Conservation (phyloP, 208 protist species). For the Jaenimonas drosophilae region DNA sequence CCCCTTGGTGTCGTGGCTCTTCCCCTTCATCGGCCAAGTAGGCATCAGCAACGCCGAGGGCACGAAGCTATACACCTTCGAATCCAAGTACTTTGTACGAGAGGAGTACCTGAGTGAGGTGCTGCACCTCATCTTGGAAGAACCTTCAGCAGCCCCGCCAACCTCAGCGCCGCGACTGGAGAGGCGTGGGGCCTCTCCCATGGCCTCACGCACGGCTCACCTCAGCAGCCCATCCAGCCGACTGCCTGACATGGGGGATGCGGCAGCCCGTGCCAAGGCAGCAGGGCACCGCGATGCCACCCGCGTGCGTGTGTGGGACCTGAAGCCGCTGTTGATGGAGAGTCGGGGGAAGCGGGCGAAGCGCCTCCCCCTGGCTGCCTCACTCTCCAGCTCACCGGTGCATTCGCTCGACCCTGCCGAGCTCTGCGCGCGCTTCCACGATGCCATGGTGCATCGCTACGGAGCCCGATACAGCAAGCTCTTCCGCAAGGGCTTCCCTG, state of each 20-base stretch:
- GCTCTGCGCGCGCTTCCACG: too few relatives aligned
- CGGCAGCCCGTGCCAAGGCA: background rate
- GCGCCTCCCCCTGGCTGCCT: slow-evolving; percentile 7
- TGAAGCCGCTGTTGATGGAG: slow-evolving; percentile 56
- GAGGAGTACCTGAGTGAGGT: slow-evolving; percentile 42
- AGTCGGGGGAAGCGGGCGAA: slow-evolving; percentile 14
- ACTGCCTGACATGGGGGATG: too few relatives aligned
- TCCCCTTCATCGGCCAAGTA: slow-evolving; percentile 72
- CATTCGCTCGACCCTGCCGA: too few relatives aligned
- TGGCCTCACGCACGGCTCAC: too few relatives aligned
- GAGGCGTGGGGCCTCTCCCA: too few relatives aligned
- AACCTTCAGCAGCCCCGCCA: too few relatives aligned
- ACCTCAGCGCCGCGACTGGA: too few relatives aligned
- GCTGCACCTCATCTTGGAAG: slow-evolving; percentile 23
- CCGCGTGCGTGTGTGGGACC: slow-evolving; percentile 47
- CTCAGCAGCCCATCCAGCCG: too few relatives aligned
- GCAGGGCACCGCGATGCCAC: slow-evolving; percentile 22
- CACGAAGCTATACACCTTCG: slow-evolving; percentile 51
- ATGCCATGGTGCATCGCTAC: too few relatives aligned
- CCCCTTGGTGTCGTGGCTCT: slow-evolving; percentile 66
- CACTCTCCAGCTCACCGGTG: too few relatives aligned
- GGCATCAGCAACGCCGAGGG: slow-evolving; percentile 75
- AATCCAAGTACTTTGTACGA: slow-evolving; percentile 53
- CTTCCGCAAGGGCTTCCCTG: too few relatives aligned
- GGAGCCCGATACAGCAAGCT: too few relatives aligned